Evolutionary conservation across 805 yeast genomes (phyloP), one percentile per base, ranked within the genome.

Genomic region (Yamadazyma nakazawae): DNA sequence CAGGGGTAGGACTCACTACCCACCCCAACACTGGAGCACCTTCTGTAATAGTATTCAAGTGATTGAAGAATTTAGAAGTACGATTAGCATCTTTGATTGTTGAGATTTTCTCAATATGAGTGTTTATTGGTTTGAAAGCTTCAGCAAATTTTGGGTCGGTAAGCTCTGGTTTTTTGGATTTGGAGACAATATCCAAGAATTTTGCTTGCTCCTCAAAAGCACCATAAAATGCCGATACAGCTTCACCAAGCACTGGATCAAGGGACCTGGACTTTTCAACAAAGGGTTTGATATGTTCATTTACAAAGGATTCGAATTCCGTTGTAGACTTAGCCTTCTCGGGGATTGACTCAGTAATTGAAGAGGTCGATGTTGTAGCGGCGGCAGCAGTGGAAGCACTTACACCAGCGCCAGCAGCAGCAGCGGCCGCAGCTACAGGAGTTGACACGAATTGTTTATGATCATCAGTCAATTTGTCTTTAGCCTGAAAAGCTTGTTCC

Each of bases 21-120:
- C 99, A 94, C 19, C 96, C 96, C 45, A 91, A 73, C 6, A 87
- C 88, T 10, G 96, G 90, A 9, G 86, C 80, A 42, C 96, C 97
- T 62, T 94, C 98, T 21, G 90, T 80, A 36, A 94, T 76, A 1
- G 97, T 79, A 56, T 85, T 88, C 64, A 94, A 75, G 61, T 87
- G 88, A 58, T 87, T 80, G 62, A 75, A 77, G 54, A 69, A 75
- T 52, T 79, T 76, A 21, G 88, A 84, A 40, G 75, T 72, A 55
- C 96, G 81, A 64, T 88, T 85, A 36, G 73, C 70, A 54, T 94
- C 97, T 56, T 92, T 87, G 55, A 85, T 57, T 18, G 76, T 78
- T 48, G 75, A 76, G 53, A 88, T 80, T 42, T 74, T 65, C 51
- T 73, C 74, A 35, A 89, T 80, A 25, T 73, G 66, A 42, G 74